Conservation (phyloP, 176 grass and related monocot genomes). For the Juncus effusus region DNA sequence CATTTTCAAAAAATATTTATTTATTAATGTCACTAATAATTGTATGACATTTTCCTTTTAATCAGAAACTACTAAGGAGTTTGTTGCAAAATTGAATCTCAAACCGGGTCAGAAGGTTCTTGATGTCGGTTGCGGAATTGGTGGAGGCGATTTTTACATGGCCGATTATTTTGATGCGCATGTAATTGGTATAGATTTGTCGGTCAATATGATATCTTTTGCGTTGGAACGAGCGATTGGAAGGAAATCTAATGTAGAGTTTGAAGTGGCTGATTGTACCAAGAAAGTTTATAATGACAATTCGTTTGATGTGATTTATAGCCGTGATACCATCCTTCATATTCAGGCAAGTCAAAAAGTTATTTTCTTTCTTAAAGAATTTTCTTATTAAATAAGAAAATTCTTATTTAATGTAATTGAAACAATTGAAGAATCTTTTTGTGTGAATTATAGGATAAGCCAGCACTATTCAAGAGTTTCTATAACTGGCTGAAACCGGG, state of each 20-base stretch:
- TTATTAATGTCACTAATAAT: too few relatives aligned
- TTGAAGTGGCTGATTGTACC: conserved; percentile 95
- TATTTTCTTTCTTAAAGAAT: neutral
- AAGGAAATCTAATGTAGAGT: conserved; percentile 71
- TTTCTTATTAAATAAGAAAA: too few relatives aligned
- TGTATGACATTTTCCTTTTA: neutral
- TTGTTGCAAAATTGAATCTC: conserved; percentile 75
- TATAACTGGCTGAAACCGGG: conserved; percentile 94
- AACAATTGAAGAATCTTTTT: too few relatives aligned
- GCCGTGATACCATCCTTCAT: conserved; percentile 97
- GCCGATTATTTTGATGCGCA: conserved; percentile 81
- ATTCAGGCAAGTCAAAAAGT: conserved; percentile 49
- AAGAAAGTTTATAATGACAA: conserved; percentile 70
- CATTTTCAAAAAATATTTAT: too few relatives aligned
- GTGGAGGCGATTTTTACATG: conserved; percentile 96
- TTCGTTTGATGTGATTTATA: conserved; percentile 87
- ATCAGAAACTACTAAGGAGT: conserved; percentile 97
- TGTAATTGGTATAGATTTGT: conserved; percentile 94
- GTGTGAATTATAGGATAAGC: conserved; percentile 63
- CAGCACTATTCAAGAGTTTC: conserved; percentile 74
- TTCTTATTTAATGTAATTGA: too few relatives aligned
- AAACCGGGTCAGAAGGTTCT: conserved; percentile 90
- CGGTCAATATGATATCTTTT: conserved; percentile 96
- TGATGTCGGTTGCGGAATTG: conserved; percentile 94
- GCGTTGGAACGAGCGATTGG: conserved; percentile 92